A percentile compares a stretch with the other conserved stretches of the same genome.
Conservation (phyloP, 2,329 filamentous ascomycete genomes). For the Colletotrichum karsti region DNA sequence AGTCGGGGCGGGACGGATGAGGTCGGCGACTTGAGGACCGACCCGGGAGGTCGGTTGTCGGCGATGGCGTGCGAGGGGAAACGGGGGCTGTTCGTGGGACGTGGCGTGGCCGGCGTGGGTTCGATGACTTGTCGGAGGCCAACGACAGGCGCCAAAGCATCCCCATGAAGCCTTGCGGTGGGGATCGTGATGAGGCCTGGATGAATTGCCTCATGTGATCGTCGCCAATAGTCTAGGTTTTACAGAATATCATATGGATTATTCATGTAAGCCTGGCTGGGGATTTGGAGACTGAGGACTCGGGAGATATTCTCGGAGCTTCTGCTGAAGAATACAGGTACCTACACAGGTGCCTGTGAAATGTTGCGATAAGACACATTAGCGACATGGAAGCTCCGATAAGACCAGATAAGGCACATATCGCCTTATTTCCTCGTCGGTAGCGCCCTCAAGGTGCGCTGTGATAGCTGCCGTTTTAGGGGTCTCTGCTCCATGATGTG, state of each 20-base stretch:
- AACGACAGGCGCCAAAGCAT: not conserved
- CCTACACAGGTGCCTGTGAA: not conserved
- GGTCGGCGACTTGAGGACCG: not conserved
- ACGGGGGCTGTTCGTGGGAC: not conserved
- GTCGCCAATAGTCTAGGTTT: not conserved
- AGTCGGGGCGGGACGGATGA: constrained; percentile 22
- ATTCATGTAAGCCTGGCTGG: not conserved
- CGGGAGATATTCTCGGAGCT: not conserved
- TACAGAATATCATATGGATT: not conserved
- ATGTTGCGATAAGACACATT: not conserved
- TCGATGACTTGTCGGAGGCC: not conserved
- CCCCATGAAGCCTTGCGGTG: not conserved
- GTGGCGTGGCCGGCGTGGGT: constrained; percentile 3
- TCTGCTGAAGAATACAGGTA: not conserved
- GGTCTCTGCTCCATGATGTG: constrained; percentile 15
- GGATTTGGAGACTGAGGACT: too few species aligned
- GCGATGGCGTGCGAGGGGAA: constrained; percentile 25
- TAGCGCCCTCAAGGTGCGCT: not conserved
- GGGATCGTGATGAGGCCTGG: not conserved
- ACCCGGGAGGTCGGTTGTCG: constrained; percentile 20
- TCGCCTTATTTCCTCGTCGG: not conserved
- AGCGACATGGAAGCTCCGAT: not conserved
- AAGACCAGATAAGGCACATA: not conserved
- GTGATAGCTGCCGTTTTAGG: not conserved
- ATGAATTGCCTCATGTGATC: not conserved